Conservation (phyloP, 2,329 filamentous ascomycete species). For the Pseudogymnoascus pannorum region DNA sequence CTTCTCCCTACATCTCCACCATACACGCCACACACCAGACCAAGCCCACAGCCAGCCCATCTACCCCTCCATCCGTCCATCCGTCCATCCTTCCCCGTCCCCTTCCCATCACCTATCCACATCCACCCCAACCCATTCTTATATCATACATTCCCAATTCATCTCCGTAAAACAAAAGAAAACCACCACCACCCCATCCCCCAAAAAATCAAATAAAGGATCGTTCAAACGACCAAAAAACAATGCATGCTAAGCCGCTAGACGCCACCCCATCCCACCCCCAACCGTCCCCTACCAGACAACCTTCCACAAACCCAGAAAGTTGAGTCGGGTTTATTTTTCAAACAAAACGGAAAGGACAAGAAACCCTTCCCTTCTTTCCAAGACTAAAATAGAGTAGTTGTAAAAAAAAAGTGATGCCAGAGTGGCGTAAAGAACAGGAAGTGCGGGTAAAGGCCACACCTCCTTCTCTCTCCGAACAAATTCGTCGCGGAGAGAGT, state of each 20-base stretch:
- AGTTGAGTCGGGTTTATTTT: no score
- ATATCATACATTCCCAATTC: background rate
- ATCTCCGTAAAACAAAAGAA: no score
- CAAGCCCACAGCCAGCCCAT: background rate
- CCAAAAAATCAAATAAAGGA: background rate
- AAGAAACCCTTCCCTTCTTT: background rate
- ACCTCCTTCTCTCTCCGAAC: background rate
- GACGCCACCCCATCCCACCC: background rate
- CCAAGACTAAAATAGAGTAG: background rate
- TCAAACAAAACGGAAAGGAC: background rate
- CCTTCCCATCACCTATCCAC: background rate
- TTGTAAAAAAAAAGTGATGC: background rate
- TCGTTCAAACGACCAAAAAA: background rate
- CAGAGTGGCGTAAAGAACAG: background rate
- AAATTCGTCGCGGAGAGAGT: background rate
- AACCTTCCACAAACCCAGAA: background rate
- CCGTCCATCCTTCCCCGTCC: no score
- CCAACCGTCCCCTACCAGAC: background rate
- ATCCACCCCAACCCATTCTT: background rate
- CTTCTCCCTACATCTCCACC: background rate
- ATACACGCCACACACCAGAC: background rate
- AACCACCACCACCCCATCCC: background rate
- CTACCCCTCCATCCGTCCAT: background rate
- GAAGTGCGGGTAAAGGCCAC: background rate
- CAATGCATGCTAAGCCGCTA: background rate